Evolutionary conservation across 106 monocot genomes (phyloP), one percentile per base, ranked within the genome.

Genomic region (Platanthera guangdongensis): DNA sequence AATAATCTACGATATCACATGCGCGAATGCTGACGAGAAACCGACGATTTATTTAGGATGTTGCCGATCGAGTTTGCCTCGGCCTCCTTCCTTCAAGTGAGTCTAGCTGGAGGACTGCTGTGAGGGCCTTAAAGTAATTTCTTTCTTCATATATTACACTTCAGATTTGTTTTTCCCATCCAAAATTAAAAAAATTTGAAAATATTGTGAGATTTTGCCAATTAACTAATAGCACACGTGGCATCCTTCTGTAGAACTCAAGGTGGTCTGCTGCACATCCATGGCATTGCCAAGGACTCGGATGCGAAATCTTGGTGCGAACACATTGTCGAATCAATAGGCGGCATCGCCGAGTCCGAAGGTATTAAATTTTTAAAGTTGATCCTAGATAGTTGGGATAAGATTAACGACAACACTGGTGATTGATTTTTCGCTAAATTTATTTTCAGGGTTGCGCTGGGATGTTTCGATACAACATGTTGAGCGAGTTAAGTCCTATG

Each of bases 21-120:
- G 21, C 2, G 18, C 18, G 59, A 60, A 67, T 67, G 25, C 39
- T 67, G 11, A 67, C 9, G 39, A 6, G 39, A 67, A 39, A 3
- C 11, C 39, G 3, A 12, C 13, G 32, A 70, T 70, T 10, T 48
- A 10, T 6, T 57, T 79, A 97, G 96, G 84, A 82, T 16, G 89
- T 97, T 78, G 96, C 96, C 52, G 80, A 97, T 75, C 90, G 96
- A 75, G 91, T 97, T 80, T 93, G 90, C 75, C 93, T 97, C 77
- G 96, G 96, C 60, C 91, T 97, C 39, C 82, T 97, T 74, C 96
- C 96, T 30, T 87, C 91, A 32, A 97, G 96, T 82, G 96, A 97
- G 76, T 70, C 71, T 71, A 97, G 96, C 78, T 97, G 96, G 96
- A 76, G 14, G 78, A 86, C 91, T 76, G 96, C 96, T 80, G 93